Base-by-base conservation (phyloP, 2,329 filamentous ascomycete species). In the Ustulina deusta region DNA sequence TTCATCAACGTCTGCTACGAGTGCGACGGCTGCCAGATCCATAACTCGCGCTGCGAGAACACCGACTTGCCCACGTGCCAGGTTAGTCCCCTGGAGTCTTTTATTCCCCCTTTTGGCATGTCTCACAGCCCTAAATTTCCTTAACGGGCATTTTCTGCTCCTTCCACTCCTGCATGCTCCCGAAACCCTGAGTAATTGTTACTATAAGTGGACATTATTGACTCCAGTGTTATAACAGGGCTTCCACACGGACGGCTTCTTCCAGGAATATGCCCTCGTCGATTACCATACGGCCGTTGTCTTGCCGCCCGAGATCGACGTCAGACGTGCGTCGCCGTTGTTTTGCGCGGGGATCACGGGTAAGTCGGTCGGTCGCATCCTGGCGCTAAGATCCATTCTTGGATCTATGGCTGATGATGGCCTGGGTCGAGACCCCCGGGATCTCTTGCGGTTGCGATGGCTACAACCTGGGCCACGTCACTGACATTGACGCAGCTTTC, bases 281-380 rank as follows among this genome's bases (percentile, higher is more conserved):
- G 62, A 69, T 17, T 62, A 69, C 20, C 62, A 62, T n/a, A 69
- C 17, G 22, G 66, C 66, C 6, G 57, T 66, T 10, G 44, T 69
- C 5, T 17, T 69, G 13, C 66, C 66, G 36, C 58, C 63, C 4
- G 66, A 69, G 38, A 42, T 69, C 9, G 66, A 69, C 10, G 58
- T 69, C 4, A 58, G 32, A 32, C 62, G 58, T 6, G 62, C 62
- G 13, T 54, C 57, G 29, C 66, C 66, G 25, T n/a, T 69, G 57
- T 69, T 66, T 20, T 69, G 66, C 32, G 66, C 62, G 17, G 66
- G 66, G 1, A 69, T 69, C 22, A 69, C 66, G 15, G 58, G 66
- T 69, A 58, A 55, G 66, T n/a, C n/a, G n/a, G n/a, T n/a, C n/a
- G 22, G n/a, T 17, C 38, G 15, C 22, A 13, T 17, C 2, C 10